A percentile compares a stretch with the other conserved stretches of the same genome.
Conservation (phyloP, 805 yeast genomes). For the Scheffersomyces stipitis region DNA sequence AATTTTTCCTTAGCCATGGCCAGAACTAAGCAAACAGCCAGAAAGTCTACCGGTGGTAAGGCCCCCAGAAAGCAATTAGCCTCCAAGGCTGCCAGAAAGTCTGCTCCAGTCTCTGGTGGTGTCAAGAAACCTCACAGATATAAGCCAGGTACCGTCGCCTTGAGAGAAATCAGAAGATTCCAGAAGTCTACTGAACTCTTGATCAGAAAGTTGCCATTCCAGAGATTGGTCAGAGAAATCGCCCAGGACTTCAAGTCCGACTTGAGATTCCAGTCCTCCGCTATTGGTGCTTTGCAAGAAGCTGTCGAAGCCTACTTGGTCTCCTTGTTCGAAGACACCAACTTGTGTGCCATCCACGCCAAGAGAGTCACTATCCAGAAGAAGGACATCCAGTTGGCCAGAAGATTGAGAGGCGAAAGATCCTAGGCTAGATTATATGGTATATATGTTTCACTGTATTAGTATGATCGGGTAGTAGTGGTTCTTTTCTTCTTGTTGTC, state of each 20-base stretch:
- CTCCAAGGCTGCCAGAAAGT: conserved; percentile 49
- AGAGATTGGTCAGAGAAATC: conserved; percentile 48
- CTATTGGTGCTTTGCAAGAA: conserved; percentile 49
- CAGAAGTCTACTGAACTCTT: conserved; percentile 47
- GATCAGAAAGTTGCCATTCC: conserved; percentile 50
- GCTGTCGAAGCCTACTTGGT: conserved; percentile 49
- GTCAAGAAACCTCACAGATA: conserved; percentile 51
- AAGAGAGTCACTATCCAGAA: conserved; percentile 49
- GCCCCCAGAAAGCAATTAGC: conserved; percentile 51
- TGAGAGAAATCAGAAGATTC: conserved; percentile 50
- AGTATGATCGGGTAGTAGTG: too few species aligned
- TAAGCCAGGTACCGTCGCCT: conserved; percentile 51
- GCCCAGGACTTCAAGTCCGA: conserved; percentile 49
- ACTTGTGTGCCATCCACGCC: conserved; percentile 51
- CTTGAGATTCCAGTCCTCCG: conserved; percentile 48
- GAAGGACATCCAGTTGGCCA: conserved; percentile 49
- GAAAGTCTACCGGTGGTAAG: conserved; percentile 51
- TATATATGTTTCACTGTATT: too few species aligned
- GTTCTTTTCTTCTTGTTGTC: too few species aligned
- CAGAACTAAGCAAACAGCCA: conserved; percentile 49
- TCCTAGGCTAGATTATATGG: too few species aligned
- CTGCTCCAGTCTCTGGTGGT: conserved; percentile 48
- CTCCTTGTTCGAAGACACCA: conserved; percentile 47
- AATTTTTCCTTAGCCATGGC: conserved; percentile 29
- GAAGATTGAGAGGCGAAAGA: conserved; percentile 52